Evolutionary conservation across 1,284 basidiomycete species (phyloP).

Genomic region (Tilletia horrida): DNA sequence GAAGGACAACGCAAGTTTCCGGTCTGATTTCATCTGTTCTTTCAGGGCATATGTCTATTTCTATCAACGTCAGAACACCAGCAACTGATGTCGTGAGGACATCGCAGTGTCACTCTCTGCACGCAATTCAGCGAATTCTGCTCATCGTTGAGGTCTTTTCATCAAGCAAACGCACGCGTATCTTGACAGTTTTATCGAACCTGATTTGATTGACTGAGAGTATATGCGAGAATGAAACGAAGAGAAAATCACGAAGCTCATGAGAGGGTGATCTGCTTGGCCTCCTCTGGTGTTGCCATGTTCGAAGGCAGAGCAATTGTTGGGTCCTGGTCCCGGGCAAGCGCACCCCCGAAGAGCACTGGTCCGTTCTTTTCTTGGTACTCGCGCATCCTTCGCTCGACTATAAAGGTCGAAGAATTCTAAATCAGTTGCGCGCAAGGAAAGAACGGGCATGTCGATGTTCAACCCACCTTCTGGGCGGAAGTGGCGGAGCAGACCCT

Average conservation of each 20-base stretch:
- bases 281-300: slow-evolving; percentile 58
- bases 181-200: too few relatives aligned
- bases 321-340: slow-evolving; percentile 70
- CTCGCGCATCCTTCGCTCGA: slow-evolving; percentile 77
- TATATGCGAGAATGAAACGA: neutral
- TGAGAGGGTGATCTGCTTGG: slow-evolving; percentile 8
- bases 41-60: slow-evolving; percentile 13
- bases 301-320: slow-evolving; percentile 76
- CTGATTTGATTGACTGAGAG: neutral
- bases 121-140: too few relatives aligned
- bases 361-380: slow-evolving; percentile 77
- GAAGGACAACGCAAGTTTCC: too few relatives aligned
- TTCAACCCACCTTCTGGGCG: slow-evolving; percentile 57
- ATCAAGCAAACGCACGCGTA: too few relatives aligned
- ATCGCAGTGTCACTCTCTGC: too few relatives aligned
- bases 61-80: slow-evolving; percentile 9
- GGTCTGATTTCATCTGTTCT: neutral
- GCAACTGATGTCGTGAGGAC: neutral
- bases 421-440: neutral
- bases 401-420: slow-evolving; percentile 45
- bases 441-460: neutral
- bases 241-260: neutral
- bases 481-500: slow-evolving; percentile 92
- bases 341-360: slow-evolving; percentile 81
- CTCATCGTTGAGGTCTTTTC: too few relatives aligned